A percentile compares a stretch with the other conserved stretches of the same genome.
These are phyloP conservation scores for Sonneratia caseolaris DNA, from an alignment of 345 rosid genomes.

Conservation along the genomic window DNA sequence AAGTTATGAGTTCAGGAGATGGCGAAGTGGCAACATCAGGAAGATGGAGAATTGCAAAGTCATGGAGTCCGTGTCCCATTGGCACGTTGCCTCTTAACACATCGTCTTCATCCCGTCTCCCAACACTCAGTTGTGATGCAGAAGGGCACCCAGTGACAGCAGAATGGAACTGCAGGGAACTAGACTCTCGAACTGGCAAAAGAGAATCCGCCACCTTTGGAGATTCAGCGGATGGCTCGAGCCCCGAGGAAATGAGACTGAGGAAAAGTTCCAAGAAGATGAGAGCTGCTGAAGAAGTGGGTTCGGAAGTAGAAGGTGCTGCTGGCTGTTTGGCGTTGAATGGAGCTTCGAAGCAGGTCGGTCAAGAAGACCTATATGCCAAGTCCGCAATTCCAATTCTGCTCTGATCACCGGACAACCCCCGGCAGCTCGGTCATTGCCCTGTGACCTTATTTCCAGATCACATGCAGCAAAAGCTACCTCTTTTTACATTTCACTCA, in stretches of 20 bases:
- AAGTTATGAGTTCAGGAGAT: conserved; percentile 14
- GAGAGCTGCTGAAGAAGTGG: conserved; percentile 20
- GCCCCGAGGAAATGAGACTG: background rate
- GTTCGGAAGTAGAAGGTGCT: conserved; percentile 11
- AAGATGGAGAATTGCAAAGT: conserved; percentile 50
- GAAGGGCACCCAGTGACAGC: conserved; percentile 8
- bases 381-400: conserved; percentile 35
- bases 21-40: conserved; percentile 17
- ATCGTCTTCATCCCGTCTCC: conserved; percentile 56
- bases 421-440: background rate
- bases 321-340: conserved; percentile 37
- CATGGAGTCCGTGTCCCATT: conserved; percentile 81
- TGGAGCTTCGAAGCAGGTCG: conserved; percentile 47
- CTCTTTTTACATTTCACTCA: too few species aligned
- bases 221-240: conserved; percentile 11
- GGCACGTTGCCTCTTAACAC: conserved; percentile 62
- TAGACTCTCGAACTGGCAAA: conserved; percentile 14
- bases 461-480: background rate
- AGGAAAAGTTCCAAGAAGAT: conserved; percentile 14
- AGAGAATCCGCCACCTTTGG: conserved; percentile 23
- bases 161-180: conserved; percentile 17
- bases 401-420: conserved; percentile 13
- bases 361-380: conserved; percentile 28
- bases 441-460: background rate
- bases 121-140: conserved; percentile 33